phyloP scores from a whole-genome alignment of 345 rosid genomes.

The Limnanthes douglasii region DNA sequence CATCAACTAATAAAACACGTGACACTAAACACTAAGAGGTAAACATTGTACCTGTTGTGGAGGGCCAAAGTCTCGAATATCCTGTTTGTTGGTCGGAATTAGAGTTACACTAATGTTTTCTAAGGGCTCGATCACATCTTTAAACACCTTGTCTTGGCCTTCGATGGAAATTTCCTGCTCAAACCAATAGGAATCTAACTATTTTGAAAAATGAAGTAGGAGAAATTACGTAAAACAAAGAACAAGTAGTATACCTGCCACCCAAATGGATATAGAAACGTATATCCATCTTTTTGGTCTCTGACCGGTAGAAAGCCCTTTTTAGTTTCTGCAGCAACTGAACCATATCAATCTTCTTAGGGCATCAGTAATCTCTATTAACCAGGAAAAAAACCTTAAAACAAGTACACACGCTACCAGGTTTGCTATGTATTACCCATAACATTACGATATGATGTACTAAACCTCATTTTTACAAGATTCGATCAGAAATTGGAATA shows the following conservation, averaged over 20 bases:
- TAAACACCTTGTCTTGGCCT: constrained; percentile 87
- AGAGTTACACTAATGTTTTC: constrained; percentile 67
- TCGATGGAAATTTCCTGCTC: constrained; percentile 66
- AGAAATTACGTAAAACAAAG: background rate
- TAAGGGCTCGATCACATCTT: constrained; percentile 91
- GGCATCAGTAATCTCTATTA: constrained; percentile 35
- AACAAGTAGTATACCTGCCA: constrained; percentile 52
- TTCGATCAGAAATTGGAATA: too few relatives aligned
- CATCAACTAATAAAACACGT: constrained; percentile 6
- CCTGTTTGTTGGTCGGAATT: constrained; percentile 54
- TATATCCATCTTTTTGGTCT: constrained; percentile 74
- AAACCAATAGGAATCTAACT: background rate
- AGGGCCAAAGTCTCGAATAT: constrained; percentile 72
- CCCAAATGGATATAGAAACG: constrained; percentile 79
- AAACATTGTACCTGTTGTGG: constrained; percentile 53
- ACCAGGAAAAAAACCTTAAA: too few relatives aligned
- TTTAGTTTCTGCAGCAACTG: constrained; percentile 97
- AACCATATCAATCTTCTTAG: constrained; percentile 86
- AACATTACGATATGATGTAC: too few relatives aligned
- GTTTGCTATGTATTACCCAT: too few relatives aligned
- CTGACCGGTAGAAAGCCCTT: constrained; percentile 52
- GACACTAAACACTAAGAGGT: background rate
- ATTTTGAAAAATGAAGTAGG: background rate
- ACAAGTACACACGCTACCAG: too few relatives aligned
- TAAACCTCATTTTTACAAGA: too few relatives aligned